These are phyloP conservation scores for Apophysomyces trapeziformis DNA, from an alignment of 371 early-diverging fungal genomes.

Conservation along the genomic window DNA sequence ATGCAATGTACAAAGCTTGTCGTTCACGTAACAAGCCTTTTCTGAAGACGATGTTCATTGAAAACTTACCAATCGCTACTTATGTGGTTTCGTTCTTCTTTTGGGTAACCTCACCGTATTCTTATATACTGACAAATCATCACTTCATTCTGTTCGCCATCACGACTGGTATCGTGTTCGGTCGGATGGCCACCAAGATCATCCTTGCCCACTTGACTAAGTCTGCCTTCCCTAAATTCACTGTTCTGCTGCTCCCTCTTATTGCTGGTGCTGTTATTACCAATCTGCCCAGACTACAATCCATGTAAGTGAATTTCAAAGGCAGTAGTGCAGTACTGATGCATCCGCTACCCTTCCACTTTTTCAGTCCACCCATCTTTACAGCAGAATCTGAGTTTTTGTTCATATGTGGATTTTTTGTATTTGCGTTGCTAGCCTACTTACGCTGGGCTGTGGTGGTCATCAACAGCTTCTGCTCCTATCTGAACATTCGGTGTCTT, in stretches of 20 bases:
- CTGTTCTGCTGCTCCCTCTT: slow-evolving; percentile 75
- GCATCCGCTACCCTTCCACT: not conserved
- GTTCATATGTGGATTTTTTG: slow-evolving; percentile 73
- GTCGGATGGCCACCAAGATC: slow-evolving; percentile 88
- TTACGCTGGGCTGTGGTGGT: slow-evolving; percentile 85
- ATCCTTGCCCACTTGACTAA: slow-evolving; percentile 88
- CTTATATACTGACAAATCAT: slow-evolving; percentile 63
- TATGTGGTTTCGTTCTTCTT: slow-evolving; percentile 60
- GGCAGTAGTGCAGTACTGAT: not conserved
- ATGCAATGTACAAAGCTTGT: slow-evolving; percentile 74
- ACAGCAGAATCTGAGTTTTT: slow-evolving; percentile 68
- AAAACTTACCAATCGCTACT: slow-evolving; percentile 67
- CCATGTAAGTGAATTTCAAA: slow-evolving; percentile 41
- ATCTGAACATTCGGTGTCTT: slow-evolving; percentile 85
- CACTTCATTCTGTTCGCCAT: slow-evolving; percentile 75
- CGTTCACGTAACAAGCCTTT: slow-evolving; percentile 65
- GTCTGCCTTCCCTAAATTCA: slow-evolving; percentile 77
- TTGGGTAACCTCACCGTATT: slow-evolving; percentile 76
- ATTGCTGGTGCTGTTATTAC: slow-evolving; percentile 73
- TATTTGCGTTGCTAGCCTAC: slow-evolving; percentile 78
- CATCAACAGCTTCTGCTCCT: slow-evolving; percentile 86
- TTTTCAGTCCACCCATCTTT: slow-evolving; percentile 65
- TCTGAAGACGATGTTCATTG: slow-evolving; percentile 58
- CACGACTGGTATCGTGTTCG: slow-evolving; percentile 83
- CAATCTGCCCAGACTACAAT: slow-evolving; percentile 55